These are phyloP conservation scores for Trichoderma gracile DNA, from an alignment of 2,329 filamentous ascomycete species.

Conservation along the genomic window DNA sequence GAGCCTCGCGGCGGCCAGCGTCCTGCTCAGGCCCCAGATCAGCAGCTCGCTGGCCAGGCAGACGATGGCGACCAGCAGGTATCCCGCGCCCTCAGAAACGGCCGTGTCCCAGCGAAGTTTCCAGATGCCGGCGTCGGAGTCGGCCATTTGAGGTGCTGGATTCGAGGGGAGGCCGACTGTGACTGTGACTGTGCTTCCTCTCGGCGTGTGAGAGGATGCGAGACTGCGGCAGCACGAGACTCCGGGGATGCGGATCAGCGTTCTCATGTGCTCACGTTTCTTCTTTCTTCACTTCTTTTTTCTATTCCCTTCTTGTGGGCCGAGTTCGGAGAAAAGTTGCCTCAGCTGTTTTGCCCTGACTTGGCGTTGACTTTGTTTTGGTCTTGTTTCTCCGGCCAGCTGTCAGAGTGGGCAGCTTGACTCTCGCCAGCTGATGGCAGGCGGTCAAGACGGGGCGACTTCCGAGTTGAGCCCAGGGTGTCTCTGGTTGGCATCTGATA, in stretches of 20 bases:
- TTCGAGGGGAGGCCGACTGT: background rate
- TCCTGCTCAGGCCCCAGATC: conserved; percentile 47
- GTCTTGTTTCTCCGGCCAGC: conserved; percentile 11
- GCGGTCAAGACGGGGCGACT: conserved; percentile 31
- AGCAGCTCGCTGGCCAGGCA: conserved; percentile 48
- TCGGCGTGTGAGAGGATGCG: background rate
- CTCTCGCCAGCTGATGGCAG: conserved; percentile 34
- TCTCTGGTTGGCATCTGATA: conserved; percentile 23
- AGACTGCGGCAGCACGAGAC: conserved; percentile 2
- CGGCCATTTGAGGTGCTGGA: conserved; percentile 15
- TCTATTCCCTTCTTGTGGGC: background rate
- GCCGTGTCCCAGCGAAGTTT: conserved; percentile 24
- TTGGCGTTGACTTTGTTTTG: background rate
- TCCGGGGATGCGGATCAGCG: background rate
- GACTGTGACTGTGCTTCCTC: background rate
- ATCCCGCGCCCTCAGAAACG: conserved; percentile 26
- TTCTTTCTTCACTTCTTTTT: background rate
- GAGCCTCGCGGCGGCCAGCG: conserved; percentile 37
- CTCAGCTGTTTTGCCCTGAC: background rate
- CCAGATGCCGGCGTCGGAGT: conserved; percentile 24
- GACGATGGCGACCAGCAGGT: conserved; percentile 41
- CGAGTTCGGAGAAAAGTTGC: background rate
- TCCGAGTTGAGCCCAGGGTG: conserved; percentile 25
- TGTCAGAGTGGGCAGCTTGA: conserved; percentile 13
- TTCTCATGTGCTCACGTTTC: too few species aligned